Percentiles rank a stretch among this genome's conserved stretches.
Conservation (phyloP, 2,329 filamentous ascomycete genomes). For the Conoideocrella luteorostrata region DNA sequence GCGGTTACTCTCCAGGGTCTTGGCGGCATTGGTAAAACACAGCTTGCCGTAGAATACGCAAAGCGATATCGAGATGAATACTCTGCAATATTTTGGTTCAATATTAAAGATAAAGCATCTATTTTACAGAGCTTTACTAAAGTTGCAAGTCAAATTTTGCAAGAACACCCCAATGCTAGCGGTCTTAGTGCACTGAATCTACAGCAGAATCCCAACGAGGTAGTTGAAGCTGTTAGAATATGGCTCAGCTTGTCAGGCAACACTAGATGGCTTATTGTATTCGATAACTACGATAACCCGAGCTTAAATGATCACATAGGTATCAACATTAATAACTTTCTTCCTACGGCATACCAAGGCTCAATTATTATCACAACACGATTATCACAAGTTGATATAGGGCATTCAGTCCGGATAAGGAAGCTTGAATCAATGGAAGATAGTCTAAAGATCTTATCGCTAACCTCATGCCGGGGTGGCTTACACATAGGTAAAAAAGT, state of each 20-base stretch:
- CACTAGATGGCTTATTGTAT: slow-evolving; percentile 33
- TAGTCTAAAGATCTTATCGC: slow-evolving; percentile 23
- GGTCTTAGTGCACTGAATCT: slow-evolving; percentile 6
- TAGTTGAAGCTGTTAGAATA: no score
- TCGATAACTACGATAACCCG: slow-evolving; percentile 36
- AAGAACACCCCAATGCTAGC: slow-evolving; percentile 16
- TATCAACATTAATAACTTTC: slow-evolving; percentile 25
- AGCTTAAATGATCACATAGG: slow-evolving; percentile 14
- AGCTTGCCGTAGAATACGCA: no score
- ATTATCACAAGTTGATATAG: slow-evolving; percentile 24
- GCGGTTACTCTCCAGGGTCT: slow-evolving; percentile 28
- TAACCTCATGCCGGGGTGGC: slow-evolving; percentile 17
- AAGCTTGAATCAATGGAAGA: slow-evolving; percentile 26
- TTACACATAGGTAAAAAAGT: slow-evolving; percentile 20
- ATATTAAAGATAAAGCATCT: slow-evolving; percentile 28
- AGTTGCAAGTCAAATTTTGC: slow-evolving; percentile 22
- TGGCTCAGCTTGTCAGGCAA: slow-evolving; percentile 25
- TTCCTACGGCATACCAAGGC: slow-evolving; percentile 29
- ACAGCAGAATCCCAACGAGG: slow-evolving; percentile 17
- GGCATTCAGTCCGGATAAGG: slow-evolving; percentile 22
- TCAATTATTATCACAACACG: slow-evolving; percentile 35
- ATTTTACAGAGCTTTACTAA: slow-evolving; percentile 28
- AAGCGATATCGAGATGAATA: no score
- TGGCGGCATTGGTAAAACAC: no score
- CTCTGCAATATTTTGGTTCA: slow-evolving; percentile 39